Percentiles rank a stretch among this genome's conserved stretches.
Conservation (phyloP, 768 basidiomycete species). For the Lactarius vividus region DNA sequence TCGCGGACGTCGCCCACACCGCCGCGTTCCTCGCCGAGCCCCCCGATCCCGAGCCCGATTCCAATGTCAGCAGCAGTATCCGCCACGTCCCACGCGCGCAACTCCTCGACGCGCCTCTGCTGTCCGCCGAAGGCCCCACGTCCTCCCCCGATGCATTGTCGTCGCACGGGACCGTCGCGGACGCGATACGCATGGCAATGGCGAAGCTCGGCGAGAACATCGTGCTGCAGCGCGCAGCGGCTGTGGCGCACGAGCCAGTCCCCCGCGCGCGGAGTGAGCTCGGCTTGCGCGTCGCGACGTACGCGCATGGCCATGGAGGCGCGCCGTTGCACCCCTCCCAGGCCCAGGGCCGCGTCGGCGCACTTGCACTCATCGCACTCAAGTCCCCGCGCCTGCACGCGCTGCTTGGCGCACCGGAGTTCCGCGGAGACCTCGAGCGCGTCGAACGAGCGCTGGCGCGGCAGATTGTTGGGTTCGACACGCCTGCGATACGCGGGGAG, state of each 20-base stretch:
- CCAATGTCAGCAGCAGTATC: slow-evolving; percentile 37
- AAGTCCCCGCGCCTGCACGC: slow-evolving; percentile 21
- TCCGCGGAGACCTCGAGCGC: slow-evolving; percentile 23
- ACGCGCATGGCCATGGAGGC: slow-evolving; percentile 21
- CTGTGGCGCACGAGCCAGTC: slow-evolving; percentile 30
- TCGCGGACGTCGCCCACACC: slow-evolving; percentile 53
- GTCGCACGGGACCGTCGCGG: slow-evolving; percentile 49
- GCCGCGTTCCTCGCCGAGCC: slow-evolving; percentile 65
- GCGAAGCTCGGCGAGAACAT: slow-evolving; percentile 82
- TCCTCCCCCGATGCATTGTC: slow-evolving; percentile 23
- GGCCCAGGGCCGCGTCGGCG: slow-evolving; percentile 22
- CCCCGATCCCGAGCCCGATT: slow-evolving; percentile 29
- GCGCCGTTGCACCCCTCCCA: neutral
- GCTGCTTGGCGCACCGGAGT: slow-evolving; percentile 15
- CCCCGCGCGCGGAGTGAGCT: slow-evolving; percentile 17
- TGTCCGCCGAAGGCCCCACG: slow-evolving; percentile 38
- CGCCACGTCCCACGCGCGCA: slow-evolving; percentile 50
- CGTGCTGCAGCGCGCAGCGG: slow-evolving; percentile 55
- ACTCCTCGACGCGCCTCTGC: slow-evolving; percentile 64
- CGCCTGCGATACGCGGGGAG: slow-evolving; percentile 16
- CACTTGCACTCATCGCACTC: slow-evolving; percentile 25
- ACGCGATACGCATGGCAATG: slow-evolving; percentile 65
- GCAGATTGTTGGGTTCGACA: slow-evolving; percentile 28
- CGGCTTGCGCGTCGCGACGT: slow-evolving; percentile 23
- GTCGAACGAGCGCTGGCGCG: slow-evolving; percentile 25